Conservation (phyloP, 1,284 basidiomycete genomes). For the Hemileia vastatrix region DNA sequence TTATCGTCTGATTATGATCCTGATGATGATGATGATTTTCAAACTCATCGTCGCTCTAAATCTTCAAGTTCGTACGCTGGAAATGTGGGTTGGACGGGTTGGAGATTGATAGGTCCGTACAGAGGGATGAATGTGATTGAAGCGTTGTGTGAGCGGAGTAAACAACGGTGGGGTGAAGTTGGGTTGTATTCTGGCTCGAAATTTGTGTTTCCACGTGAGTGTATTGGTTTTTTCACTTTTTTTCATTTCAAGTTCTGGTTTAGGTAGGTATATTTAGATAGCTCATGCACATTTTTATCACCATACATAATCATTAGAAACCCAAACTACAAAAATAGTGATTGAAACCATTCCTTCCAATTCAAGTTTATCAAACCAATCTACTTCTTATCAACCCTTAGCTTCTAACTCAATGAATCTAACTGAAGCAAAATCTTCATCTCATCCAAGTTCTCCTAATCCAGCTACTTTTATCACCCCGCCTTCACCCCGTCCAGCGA, state of each 20-base stretch:
- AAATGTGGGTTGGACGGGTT: constrained; percentile 49
- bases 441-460: neutral
- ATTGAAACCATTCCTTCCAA: neutral
- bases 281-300: neutral
- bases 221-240: neutral
- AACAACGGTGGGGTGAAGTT: constrained; percentile 69
- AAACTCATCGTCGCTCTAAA: too few species aligned
- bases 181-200: constrained; percentile 48
- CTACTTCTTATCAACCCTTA: neutral
- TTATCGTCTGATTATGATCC: too few species aligned
- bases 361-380: neutral
- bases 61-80: constrained; percentile 64
- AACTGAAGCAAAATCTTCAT: neutral
- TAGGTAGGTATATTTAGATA: neutral
- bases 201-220: neutral
- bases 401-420: neutral
- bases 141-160: constrained; percentile 76
- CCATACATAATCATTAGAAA: neutral
- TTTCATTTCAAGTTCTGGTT: neutral
- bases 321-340: neutral
- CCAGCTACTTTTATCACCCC: constrained; percentile 20
- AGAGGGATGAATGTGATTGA: constrained; percentile 80
- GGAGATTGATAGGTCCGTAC: constrained; percentile 69
- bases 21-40: constrained; percentile 56
- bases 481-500: constrained; percentile 6